Conservation (phyloP, 805 yeast genomes). For the Lachancea thermotolerans region DNA sequence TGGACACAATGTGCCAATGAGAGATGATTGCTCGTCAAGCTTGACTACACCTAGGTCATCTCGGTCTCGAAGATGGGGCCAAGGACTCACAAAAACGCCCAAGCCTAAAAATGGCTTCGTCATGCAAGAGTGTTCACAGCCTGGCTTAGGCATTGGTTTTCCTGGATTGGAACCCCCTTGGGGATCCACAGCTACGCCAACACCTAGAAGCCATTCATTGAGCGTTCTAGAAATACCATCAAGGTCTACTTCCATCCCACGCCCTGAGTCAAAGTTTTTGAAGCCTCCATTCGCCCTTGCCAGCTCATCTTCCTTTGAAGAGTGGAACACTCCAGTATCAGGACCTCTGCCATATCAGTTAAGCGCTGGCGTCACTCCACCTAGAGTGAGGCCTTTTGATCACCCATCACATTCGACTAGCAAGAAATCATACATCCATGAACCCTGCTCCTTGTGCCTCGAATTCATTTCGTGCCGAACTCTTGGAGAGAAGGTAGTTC, state of each 20-base stretch:
- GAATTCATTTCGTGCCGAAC: slow-evolving; percentile 43
- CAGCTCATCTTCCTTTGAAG: neutral
- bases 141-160: neutral
- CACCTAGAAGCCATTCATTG: slow-evolving; percentile 2
- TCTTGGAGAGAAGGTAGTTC: slow-evolving; percentile 40
- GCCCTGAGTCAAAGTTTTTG: slow-evolving; percentile 12
- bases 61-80: slow-evolving; percentile 20
- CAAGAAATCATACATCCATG: slow-evolving; percentile 25
- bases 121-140: no score
- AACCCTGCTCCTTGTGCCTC: slow-evolving; percentile 39
- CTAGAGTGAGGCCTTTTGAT: slow-evolving; percentile 14
- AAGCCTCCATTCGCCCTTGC: neutral
- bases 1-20: slow-evolving; percentile 2
- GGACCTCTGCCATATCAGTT: neutral
- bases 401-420: slow-evolving; percentile 7
- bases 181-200: neutral
- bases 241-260: slow-evolving; percentile 27
- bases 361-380: slow-evolving; percentile 8
- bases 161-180: neutral
- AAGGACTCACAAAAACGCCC: neutral
- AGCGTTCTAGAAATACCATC: slow-evolving; percentile 11
- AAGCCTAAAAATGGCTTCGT: neutral
- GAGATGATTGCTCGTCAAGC: slow-evolving; percentile 1
- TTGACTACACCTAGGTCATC: slow-evolving; percentile 10
- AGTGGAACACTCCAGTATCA: neutral